These are phyloP conservation scores for Pythium pyrilobum DNA, from an alignment of 352 stramenopile species.

Conservation along the genomic window DNA sequence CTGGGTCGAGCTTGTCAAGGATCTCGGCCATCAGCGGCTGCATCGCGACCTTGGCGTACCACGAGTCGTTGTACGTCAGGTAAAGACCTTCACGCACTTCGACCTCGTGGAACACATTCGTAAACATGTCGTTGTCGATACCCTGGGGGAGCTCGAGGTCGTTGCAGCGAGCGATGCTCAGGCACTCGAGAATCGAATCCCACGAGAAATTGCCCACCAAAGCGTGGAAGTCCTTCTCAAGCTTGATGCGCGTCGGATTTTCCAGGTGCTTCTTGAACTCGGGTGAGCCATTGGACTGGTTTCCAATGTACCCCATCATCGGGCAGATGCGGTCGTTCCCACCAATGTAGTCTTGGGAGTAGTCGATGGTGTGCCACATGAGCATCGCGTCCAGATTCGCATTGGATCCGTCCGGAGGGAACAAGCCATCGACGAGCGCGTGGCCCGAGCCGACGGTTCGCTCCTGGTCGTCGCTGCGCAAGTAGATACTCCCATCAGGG, in stretches of 20 bases:
- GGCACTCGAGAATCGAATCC: slow-evolving; percentile 70
- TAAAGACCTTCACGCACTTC: slow-evolving; percentile 59
- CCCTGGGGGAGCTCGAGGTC: slow-evolving; percentile 52
- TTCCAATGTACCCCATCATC: slow-evolving; percentile 62
- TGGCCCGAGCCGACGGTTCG: slow-evolving; percentile 80
- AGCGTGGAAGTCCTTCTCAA: slow-evolving; percentile 52
- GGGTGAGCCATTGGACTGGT: slow-evolving; percentile 49
- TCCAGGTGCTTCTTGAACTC: slow-evolving; percentile 48
- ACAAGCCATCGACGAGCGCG: slow-evolving; percentile 71
- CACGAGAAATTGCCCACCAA: slow-evolving; percentile 79
- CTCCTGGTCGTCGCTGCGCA: slow-evolving; percentile 84
- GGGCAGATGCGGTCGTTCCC: slow-evolving; percentile 75
- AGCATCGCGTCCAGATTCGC: slow-evolving; percentile 60
- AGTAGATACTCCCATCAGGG: slow-evolving; percentile 42
- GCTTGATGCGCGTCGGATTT: slow-evolving; percentile 37
- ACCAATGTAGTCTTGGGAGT: slow-evolving; percentile 76
- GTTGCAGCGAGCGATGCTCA: slow-evolving; percentile 81
- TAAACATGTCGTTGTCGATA: slow-evolving; percentile 69
- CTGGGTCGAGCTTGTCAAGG: slow-evolving; percentile 45
- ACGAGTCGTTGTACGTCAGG: slow-evolving; percentile 73
- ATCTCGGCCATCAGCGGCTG: slow-evolving; percentile 76
- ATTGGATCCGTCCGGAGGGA: slow-evolving; percentile 48
- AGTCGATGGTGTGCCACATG: slow-evolving; percentile 71
- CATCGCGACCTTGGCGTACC: slow-evolving; percentile 82
- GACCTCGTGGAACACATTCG: slow-evolving; percentile 71